Conservation (phyloP, 257 asterid species). For the Thymus quinquecostatus region DNA sequence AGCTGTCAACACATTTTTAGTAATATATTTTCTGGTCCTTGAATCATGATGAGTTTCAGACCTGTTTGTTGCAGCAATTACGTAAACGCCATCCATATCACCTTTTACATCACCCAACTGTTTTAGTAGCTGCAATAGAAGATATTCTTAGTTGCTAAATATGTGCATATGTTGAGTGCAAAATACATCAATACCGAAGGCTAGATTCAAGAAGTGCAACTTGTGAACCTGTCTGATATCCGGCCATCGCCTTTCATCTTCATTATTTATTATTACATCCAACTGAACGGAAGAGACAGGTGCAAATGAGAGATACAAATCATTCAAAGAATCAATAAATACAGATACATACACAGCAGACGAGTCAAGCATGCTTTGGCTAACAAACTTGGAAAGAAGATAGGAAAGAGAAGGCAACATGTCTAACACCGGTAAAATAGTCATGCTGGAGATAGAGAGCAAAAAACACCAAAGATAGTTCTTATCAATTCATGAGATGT, state of each 20-base stretch:
- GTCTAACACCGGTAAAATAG: too few relatives aligned
- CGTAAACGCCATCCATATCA: constrained; percentile 56
- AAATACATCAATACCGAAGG: too few relatives aligned
- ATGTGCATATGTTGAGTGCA: not conserved
- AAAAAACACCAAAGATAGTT: too few relatives aligned
- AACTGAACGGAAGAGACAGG: not conserved
- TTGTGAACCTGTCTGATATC: not conserved
- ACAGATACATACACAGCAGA: not conserved
- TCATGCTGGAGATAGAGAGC: too few relatives aligned
- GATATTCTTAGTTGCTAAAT: constrained; percentile 1
- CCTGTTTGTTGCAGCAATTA: constrained; percentile 93
- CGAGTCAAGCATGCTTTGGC: too few relatives aligned
- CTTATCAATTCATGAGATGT: too few relatives aligned
- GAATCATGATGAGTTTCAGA: constrained; percentile 14
- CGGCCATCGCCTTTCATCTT: not conserved
- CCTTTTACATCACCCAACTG: constrained; percentile 77
- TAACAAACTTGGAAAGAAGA: too few relatives aligned
- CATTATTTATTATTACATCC: not conserved
- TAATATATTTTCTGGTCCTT: not conserved
- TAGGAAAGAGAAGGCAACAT: too few relatives aligned
- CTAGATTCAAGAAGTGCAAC: not conserved
- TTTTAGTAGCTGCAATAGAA: constrained; percentile 60
- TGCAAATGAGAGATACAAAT: too few relatives aligned
- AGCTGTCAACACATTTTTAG: not conserved
- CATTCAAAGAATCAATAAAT: too few relatives aligned